Evolutionary conservation across 2,329 filamentous ascomycete genomes (phyloP), one percentile per base, ranked within the genome.

Genomic region (Paecilomyces sp.): DNA sequence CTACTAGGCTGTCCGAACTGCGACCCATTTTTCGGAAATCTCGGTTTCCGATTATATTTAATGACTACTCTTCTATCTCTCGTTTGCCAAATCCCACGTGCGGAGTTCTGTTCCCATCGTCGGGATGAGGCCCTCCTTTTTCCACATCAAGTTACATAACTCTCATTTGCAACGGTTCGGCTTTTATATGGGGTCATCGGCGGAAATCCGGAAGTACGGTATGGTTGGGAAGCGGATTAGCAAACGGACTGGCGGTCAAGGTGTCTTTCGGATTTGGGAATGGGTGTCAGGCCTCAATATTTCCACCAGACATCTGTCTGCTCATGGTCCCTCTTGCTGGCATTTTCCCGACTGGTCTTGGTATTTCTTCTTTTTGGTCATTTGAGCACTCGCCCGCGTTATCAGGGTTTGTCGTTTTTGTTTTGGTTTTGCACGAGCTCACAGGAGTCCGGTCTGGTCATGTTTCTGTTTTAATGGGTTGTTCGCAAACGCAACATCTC

Each of bases 361-460:
- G 58, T 65, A 67, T 65, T 64, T 57, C 64, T 67, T 65, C 61
- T 60, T 60, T 58, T 66, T 64, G 59, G 69, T 75, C 73, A 68
- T 67, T 64, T 62, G 68, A 72, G 65, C 61, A 65, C 70, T 65
- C 66, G 60, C 31, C 56, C 66, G 59, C 60, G 62, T 65, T 54
- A 57, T 61, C 57, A 54, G 30, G 52, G 68, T 75, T 72, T 67
- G 64, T 60, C 56, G 65, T 69, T 57, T 55, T 55, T 65, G 52
- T 59, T 65, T 60, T 63, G 24, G 58, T 63, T 66, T 70, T 69
- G 65, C 67, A 72, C 74, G 70, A 75, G 69, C 70, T 69, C 70
- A 72, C 68, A 69, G 75, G 75, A 77, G 75, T 77, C 74, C 69
- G 74, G 75, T 76, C 72, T 74, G 74, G 73, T 75, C 71, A 65